Evolutionary conservation across 78 protist species (phyloP), one percentile per base, ranked within the genome.

Genomic region (Dictyostelium intermedium): DNA sequence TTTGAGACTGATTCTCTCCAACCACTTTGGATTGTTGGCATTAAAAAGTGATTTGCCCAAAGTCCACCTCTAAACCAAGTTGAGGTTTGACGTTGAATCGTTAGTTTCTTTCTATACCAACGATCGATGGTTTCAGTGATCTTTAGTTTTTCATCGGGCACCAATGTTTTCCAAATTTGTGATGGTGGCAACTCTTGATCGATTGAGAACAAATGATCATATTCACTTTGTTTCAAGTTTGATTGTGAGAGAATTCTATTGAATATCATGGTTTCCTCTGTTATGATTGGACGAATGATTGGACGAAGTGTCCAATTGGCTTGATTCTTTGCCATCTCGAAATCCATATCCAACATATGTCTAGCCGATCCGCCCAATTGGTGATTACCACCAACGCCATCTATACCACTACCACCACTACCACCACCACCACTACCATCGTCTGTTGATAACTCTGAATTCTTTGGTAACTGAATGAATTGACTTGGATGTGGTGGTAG

Each of bases 401-500:
- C 47, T n/a, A n/a, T n/a, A 34, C 37, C 37, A 7, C 34, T 35
- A 25, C 32, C 32, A 63, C 32, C 32, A 25, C 16, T 25, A 27
- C 39, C 35, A 20, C 50, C 81, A 34, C 27, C 81, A 74, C 37
- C 30, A 16, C 13, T 13, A 60, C 74, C 73, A 63, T 25, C 73
- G 1, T 10, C 73, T 9, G 43, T 70, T 10, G 63, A 23, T 35
- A n/a, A 9, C 2, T 25, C 82, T 18, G 47, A 16, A n/a, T 53
- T 35, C 30, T 89, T 78, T 14, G 85, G 87, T 23, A 89, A 47
- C 30, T 89, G 94, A 69, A 78, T 69, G 41, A 89, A 83, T 69
- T 89, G 94, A 30, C n/a, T 70, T 6, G 94, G 43, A 30, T 89
- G 94, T n/a, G 94, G 94, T 25, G 94, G 94, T 0, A 89, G 70